A percentile compares a stretch with the other conserved stretches of the same genome.
These are phyloP conservation scores for Raddia guianensis DNA, from an alignment of 176 grass and related monocot genomes.

Conservation along the genomic window DNA sequence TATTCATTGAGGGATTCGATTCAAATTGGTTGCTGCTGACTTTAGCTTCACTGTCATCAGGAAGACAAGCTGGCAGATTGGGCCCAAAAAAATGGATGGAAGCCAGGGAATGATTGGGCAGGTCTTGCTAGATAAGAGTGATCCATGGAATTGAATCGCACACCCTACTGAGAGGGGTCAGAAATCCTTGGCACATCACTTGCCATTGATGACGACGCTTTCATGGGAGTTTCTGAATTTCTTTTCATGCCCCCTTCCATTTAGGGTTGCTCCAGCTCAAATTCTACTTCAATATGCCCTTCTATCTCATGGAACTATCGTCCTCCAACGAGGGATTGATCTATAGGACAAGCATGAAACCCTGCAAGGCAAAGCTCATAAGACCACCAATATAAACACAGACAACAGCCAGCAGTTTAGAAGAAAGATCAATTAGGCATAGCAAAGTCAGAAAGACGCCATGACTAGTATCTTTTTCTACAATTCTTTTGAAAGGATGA, in stretches of 20 bases:
- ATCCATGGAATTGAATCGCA: slow-evolving; percentile 38
- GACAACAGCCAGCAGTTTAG: neutral
- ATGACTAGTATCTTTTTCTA: neutral
- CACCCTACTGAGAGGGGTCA: slow-evolving; percentile 39
- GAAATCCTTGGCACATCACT: slow-evolving; percentile 30
- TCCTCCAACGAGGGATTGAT: slow-evolving; percentile 14
- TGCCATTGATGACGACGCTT: slow-evolving; percentile 52
- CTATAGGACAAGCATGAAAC: slow-evolving; percentile 26
- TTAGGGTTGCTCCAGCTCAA: slow-evolving; percentile 12
- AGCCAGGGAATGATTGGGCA: slow-evolving; percentile 53
- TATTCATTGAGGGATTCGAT: slow-evolving; percentile 50
- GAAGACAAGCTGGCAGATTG: slow-evolving; percentile 48
- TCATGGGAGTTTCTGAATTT: slow-evolving; percentile 54
- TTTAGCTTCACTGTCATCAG: slow-evolving; percentile 59
- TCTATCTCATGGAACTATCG: slow-evolving; percentile 35
- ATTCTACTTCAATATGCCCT: slow-evolving; percentile 40
- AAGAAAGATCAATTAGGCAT: neutral
- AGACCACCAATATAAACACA: slow-evolving; percentile 13
- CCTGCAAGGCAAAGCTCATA: slow-evolving; percentile 39
- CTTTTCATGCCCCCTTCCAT: slow-evolving; percentile 46
- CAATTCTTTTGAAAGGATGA: neutral
- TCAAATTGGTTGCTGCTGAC: slow-evolving; percentile 47
- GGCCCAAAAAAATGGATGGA: slow-evolving; percentile 46
- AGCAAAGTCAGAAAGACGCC: neutral
- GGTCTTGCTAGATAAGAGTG: slow-evolving; percentile 51